Percentiles rank a stretch among this genome's conserved stretches.
These are phyloP conservation scores for Dalbergia cochinchinensis DNA, from an alignment of 306 rosid species.

Conservation along the genomic window DNA sequence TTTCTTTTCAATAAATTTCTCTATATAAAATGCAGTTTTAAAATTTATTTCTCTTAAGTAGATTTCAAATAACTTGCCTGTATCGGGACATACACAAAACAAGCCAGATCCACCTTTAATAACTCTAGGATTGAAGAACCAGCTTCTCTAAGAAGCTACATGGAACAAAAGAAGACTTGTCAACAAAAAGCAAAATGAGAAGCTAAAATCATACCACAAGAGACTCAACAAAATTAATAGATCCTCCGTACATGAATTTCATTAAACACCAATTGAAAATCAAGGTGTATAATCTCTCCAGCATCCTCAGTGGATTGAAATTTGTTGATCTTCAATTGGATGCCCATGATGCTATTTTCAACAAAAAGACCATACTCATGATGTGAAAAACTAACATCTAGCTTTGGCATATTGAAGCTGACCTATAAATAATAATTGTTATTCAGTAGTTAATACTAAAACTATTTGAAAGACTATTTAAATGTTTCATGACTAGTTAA, in stretches of 20 bases:
- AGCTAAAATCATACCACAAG: slow-evolving; percentile 33
- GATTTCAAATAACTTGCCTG: slow-evolving; percentile 64
- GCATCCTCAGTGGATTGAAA: slow-evolving; percentile 63
- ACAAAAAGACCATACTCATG: slow-evolving; percentile 65
- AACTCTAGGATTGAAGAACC: slow-evolving; percentile 83
- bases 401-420: slow-evolving; percentile 75
- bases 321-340: slow-evolving; percentile 75
- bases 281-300: slow-evolving; percentile 86
- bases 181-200: slow-evolving; percentile 42
- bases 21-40: not conserved
- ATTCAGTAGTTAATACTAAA: slow-evolving; percentile 32
- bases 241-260: slow-evolving; percentile 85
- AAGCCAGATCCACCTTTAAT: slow-evolving; percentile 63
- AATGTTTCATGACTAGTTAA: not conserved
- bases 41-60: slow-evolving; percentile 1
- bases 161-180: slow-evolving; percentile 37
- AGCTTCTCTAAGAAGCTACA: slow-evolving; percentile 87
- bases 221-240: slow-evolving; percentile 40
- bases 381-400: slow-evolving; percentile 75
- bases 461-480: slow-evolving; percentile 22
- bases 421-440: slow-evolving; percentile 61
- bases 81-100: slow-evolving; percentile 70
- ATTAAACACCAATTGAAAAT: slow-evolving; percentile 77
- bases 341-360: slow-evolving; percentile 79
- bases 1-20: slow-evolving; percentile 15